Base-by-base conservation (phyloP, 2,329 filamentous ascomycete genomes). In the Ceratocystis alfenasii region DNA sequence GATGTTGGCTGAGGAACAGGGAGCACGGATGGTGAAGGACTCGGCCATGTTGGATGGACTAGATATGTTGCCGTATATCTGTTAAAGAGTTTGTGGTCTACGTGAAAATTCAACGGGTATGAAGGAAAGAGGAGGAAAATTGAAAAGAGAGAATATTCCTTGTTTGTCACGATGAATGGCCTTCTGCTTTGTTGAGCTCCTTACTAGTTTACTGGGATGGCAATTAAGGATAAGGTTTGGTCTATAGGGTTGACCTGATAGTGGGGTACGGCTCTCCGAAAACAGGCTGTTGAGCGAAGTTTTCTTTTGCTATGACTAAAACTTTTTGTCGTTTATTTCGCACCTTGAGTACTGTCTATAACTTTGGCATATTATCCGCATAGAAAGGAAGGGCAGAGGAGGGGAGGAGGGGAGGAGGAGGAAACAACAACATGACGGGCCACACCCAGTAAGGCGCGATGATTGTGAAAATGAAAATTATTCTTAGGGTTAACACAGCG, bases 1-100 rank as follows among this genome's bases (percentile, higher is more conserved):
- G 74, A 97, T 96, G 80, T 97, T 97, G 78, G 93, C 93, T 69
- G 92, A 96, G 68, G 93, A 97, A 79, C 90, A 95, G 70, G 93
- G 93, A 69, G 90, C 90, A 77, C 83, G 85, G 80, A 91, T 89
- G 71, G 82, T 78, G 76, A 88, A 87, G 65, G 83, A 84, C 73
- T 85, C 81, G 61, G 66, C 66, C 78, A 81, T 80, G n/a, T 22
- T 65, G 12, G 46, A 30, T 60, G 48, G 66, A 44, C 53, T 28
- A 25, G n/a, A 30, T 50, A 22, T 48, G 41, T 15, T n/a, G 22
- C 22, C 17, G 65, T 22, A 50, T 60, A n/a, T n/a, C 15, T 25
- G 44, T 63, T 28, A 57, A 25, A 55, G 12, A 25, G 12, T 15
- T 3, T 8, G 25, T 25, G 10, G 25, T 4, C 20, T 30, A 25